These are phyloP conservation scores for Penicillium alfredii DNA, from an alignment of 495 filamentous ascomycete genomes.

Conservation along the genomic window DNA sequence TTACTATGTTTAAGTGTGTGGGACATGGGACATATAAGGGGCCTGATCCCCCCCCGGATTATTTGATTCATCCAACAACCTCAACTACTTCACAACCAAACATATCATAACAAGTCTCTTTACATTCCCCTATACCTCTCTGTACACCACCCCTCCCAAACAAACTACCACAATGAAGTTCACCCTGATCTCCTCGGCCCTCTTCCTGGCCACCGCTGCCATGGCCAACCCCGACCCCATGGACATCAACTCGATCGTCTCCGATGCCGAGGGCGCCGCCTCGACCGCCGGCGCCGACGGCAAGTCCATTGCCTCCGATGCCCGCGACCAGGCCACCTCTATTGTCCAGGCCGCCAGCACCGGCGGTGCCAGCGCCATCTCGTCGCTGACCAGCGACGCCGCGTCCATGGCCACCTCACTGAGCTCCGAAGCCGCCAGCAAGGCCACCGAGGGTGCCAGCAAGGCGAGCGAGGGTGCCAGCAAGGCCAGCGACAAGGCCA, in stretches of 20 bases:
- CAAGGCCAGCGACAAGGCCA: slow-evolving; percentile 12
- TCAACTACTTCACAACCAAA: too few relatives aligned
- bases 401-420: slow-evolving; percentile 4
- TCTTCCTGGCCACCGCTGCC: slow-evolving; percentile 21
- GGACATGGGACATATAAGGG: too few relatives aligned
- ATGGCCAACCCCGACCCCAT: slow-evolving; percentile 12
- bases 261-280: slow-evolving; percentile 7
- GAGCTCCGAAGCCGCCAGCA: slow-evolving; percentile 13
- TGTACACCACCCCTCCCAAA: not conserved
- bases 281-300: slow-evolving; percentile 3
- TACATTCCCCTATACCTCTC: too few relatives aligned
- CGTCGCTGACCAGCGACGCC: slow-evolving; percentile 13
- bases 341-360: slow-evolving; percentile 6
- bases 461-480: slow-evolving; percentile 16
- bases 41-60: not conserved
- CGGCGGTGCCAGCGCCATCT: slow-evolving; percentile 5
- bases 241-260: slow-evolving; percentile 13
- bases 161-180: slow-evolving; percentile 22
- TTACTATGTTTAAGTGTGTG: too few relatives aligned
- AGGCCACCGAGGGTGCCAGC: slow-evolving; percentile 3
- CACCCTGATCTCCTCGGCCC: slow-evolving; percentile 19
- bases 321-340: slow-evolving; percentile 5
- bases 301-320: slow-evolving; percentile 5
- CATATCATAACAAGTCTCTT: too few relatives aligned
- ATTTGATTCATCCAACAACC: too few relatives aligned